A percentile compares a stretch with the other conserved stretches of the same genome.
Conservation (phyloP, 2,329 filamentous ascomycete genomes). For the Fusarium guadeloupense region DNA sequence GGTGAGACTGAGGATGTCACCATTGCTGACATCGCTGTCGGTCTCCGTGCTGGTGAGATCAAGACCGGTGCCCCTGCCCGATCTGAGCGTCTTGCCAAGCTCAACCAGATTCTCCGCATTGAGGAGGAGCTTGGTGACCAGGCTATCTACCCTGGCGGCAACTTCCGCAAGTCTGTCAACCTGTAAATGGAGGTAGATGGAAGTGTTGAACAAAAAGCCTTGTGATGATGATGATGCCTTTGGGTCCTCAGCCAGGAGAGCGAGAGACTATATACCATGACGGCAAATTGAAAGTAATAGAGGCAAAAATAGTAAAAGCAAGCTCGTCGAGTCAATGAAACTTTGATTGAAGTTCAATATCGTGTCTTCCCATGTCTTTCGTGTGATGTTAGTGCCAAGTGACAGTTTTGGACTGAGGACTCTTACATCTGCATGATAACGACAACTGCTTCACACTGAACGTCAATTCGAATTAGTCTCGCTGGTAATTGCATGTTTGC, state of each 20-base stretch:
- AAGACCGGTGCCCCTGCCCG: conserved; percentile 97
- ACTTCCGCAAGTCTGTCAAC: conserved; percentile 92
- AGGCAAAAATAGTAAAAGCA: conserved; percentile 43
- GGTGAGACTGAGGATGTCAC: conserved; percentile 99
- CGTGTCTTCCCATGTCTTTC: not conserved
- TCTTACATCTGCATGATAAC: not conserved
- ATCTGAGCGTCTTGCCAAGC: conserved; percentile 98
- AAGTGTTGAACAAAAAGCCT: conserved; percentile 29
- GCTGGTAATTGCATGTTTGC: not conserved
- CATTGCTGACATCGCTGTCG: conserved; percentile 97
- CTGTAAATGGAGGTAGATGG: conserved; percentile 66
- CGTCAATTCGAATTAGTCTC: not conserved
- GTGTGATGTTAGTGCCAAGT: not conserved
- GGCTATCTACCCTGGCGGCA: conserved; percentile 89
- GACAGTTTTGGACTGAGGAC: not conserved
- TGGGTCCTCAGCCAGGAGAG: conserved; percentile 33
- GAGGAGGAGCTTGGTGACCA: conserved; percentile 97
- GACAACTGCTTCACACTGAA: not conserved
- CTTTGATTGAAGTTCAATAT: conserved; percentile 35
- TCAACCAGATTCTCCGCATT: conserved; percentile 99
- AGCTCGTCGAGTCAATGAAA: conserved; percentile 34
- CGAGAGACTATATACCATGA: conserved; percentile 40
- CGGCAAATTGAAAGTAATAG: conserved; percentile 42
- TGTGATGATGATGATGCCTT: conserved; percentile 40
- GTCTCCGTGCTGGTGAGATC: conserved; percentile 96